A percentile compares a stretch with the other conserved stretches of the same genome.
Conservation (phyloP, 345 rosid species). For the Psidium guajava region DNA sequence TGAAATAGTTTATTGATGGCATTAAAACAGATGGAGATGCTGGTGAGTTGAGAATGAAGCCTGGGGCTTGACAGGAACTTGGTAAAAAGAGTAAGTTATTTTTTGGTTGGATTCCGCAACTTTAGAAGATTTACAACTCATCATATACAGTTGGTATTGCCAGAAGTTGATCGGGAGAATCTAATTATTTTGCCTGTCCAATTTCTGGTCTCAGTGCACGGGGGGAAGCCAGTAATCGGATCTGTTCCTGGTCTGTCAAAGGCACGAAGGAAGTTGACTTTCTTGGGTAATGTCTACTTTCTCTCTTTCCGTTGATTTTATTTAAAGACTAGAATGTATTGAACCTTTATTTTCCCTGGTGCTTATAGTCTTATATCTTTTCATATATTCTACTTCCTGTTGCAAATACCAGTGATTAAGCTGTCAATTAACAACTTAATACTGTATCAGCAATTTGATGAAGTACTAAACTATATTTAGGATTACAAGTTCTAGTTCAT, state of each 20-base stretch:
- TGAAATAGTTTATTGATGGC: neutral
- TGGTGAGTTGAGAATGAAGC: neutral
- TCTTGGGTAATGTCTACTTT: constrained; percentile 48
- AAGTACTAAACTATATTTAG: neutral
- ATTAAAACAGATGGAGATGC: neutral
- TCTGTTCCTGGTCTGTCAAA: constrained; percentile 57
- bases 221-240: constrained; percentile 83
- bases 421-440: neutral
- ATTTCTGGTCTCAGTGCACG: constrained; percentile 51
- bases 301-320: neutral
- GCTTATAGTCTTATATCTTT: neutral
- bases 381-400: neutral
- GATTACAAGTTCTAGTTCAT: neutral
- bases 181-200: neutral
- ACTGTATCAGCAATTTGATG: neutral
- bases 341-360: neutral
- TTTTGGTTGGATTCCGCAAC: neutral
- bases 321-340: neutral
- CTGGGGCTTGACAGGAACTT: neutral
- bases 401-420: neutral
- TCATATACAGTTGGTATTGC: neutral
- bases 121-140: neutral
- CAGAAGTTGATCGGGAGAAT: neutral
- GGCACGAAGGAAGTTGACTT: constrained; percentile 94
- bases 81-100: constrained; percentile 37